Evolutionary conservation across 331 rosid species (phyloP).

Genomic region (Pyracantha coccinea): DNA sequence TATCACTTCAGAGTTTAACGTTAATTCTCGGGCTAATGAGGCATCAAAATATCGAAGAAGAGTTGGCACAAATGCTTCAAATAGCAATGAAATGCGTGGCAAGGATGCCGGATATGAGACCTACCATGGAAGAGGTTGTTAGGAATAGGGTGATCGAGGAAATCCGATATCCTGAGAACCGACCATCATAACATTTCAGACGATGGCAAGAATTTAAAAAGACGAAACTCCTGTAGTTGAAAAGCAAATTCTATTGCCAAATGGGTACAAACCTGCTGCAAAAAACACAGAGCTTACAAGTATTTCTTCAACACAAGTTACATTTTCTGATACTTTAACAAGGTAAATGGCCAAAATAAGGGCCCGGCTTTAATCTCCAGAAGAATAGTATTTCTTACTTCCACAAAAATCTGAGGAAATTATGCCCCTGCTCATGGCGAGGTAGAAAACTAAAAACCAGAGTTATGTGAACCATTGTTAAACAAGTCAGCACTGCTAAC

Average conservation of each 20-base stretch:
- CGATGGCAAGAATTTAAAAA: too few species aligned
- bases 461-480: slow-evolving; percentile 21
- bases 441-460: slow-evolving; percentile 19
- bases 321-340: not conserved
- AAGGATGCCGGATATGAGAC: slow-evolving; percentile 56
- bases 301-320: not conserved
- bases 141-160: slow-evolving; percentile 48
- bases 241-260: too few species aligned
- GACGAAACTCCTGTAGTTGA: too few species aligned
- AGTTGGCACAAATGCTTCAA: slow-evolving; percentile 87
- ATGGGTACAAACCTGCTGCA: too few species aligned
- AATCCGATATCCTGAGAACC: slow-evolving; percentile 36
- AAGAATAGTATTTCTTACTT: not conserved
- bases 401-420: not conserved
- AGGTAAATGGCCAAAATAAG: not conserved
- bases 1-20: too few species aligned
- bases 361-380: not conserved
- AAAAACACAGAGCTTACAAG: not conserved
- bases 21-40: slow-evolving; percentile 42
- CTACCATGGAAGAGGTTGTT: slow-evolving; percentile 72
- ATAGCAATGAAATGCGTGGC: slow-evolving; percentile 88
- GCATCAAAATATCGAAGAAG: slow-evolving; percentile 72
- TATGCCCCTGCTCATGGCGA: not conserved
- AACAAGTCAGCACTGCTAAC: slow-evolving; percentile 93
- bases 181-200: slow-evolving; percentile 13